A percentile compares a stretch with the other conserved stretches of the same genome.
phyloP scores from a whole-genome alignment of 2,329 filamentous ascomycete genomes.

The Aspergillus alliaceus region DNA sequence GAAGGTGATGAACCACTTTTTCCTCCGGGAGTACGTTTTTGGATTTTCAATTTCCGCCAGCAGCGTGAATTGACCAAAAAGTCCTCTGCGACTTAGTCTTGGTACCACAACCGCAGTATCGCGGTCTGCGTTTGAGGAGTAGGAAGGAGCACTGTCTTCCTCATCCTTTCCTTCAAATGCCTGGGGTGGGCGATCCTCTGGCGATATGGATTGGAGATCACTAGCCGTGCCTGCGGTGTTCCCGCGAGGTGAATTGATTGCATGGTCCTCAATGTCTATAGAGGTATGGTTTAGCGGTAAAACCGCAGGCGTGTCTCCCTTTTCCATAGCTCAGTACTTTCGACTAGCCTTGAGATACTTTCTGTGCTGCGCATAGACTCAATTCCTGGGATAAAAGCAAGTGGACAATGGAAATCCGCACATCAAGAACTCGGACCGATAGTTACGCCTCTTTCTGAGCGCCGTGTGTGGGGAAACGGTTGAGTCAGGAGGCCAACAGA shows the following conservation, averaged over 20 bases:
- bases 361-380: neutral
- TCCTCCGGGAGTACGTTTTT: slow-evolving; percentile 68
- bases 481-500: neutral
- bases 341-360: neutral
- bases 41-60: slow-evolving; percentile 78
- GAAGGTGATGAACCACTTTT: slow-evolving; percentile 82
- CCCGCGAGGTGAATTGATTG: neutral
- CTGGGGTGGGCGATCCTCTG: slow-evolving; percentile 7
- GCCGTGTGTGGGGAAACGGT: neutral
- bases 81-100: slow-evolving; percentile 62
- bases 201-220: slow-evolving; percentile 19
- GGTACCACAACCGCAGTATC: slow-evolving; percentile 50
- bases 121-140: slow-evolving; percentile 21
- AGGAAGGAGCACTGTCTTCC: slow-evolving; percentile 17
- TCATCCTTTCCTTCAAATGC: slow-evolving; percentile 19
- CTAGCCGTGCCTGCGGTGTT: slow-evolving; percentile 6
- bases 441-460: neutral
- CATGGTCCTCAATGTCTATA: neutral
- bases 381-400: neutral
- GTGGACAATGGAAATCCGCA: neutral
- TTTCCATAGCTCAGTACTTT: slow-evolving; percentile 2
- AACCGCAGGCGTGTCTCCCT: neutral
- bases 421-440: neutral
- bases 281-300: neutral
- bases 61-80: slow-evolving; percentile 69